Base-by-base conservation (phyloP, 495 filamentous ascomycete species). In the Hypoxylon trugodes region DNA sequence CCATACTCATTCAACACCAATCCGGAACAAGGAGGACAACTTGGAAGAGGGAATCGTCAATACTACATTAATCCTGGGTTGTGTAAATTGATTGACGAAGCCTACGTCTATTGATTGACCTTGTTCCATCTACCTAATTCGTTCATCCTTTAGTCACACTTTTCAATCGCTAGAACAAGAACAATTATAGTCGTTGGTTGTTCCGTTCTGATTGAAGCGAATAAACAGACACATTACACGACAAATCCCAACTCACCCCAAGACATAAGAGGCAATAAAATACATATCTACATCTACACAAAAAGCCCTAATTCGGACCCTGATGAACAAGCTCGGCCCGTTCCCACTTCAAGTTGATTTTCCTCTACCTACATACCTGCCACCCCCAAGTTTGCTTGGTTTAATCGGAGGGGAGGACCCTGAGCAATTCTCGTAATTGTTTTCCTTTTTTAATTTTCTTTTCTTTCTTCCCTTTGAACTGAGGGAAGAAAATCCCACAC, bases 251-350 rank as follows among this genome's bases (percentile, higher is more conserved):
- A 30, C 19, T 26, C 13, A 33, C 54, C 32, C 21, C 25, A 13
- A 56, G 38, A 37, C 45, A 35, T 24, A 48, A 33, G 9, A 19
- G 42, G 18, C 35, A 40, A 6, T 36, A 63, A n/a, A n/a, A n/a
- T n/a, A n/a, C n/a, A n/a, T n/a, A n/a, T n/a, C n/a, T n/a, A n/a
- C n/a, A n/a, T n/a, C n/a, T n/a, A n/a, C n/a, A n/a, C n/a, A n/a
- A n/a, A n/a, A 32, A 46, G 52, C 65, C 65, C 59, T 65, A 60
- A 36, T 56, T 68, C 65, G 60, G 65, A 68, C 43, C 54, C 49
- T 57, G 38, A 58, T n/a, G n/a, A 35, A 38, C 33, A 12, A 53
- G 15, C 35, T 61, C 58, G 64, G 64, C 46, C 64, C 52, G 58
- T 56, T 62, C 58, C 46, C 54, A 54, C 54, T 65, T 35, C n/a